Base-by-base conservation (phyloP, 129 eudicot genomes). In the Lactuca sativa region DNA sequence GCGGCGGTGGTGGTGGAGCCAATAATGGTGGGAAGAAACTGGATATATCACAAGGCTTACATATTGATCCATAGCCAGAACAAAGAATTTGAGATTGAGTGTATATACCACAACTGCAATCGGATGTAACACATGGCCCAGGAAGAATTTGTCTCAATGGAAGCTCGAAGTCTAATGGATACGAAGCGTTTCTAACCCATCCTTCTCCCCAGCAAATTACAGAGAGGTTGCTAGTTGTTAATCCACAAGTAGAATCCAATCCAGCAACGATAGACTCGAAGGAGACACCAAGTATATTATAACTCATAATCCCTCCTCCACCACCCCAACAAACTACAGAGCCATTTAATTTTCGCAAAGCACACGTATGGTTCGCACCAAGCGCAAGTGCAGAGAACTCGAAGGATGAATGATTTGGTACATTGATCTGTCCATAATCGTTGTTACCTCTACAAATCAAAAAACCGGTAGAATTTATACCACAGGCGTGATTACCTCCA, bases 151-250 rank as follows among this genome's bases (percentile, higher is more conserved):
- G 78, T 30, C 70, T 66, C 67, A 93, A 85, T 2, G 92, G 87
- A 34, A 90, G 89, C 62, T 59, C 82, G 64, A 44, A 47, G 21
- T 83, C 91, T 36, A 74, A 59, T 7, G 82, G 53, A 77, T 58
- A 63, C 53, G 67, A 80, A 56, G 72, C 57, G 31, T 67, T 75
- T 62, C 76, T 70, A 64, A 77, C 74, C 99, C 97, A 95, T 14
- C 97, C 97, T 18, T 87, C 87, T 0, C 99, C 99, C 99, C 99
- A 95, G 81, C 99, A 95, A 41, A 95, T 65, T 0, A 87, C 85
- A 9, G 97, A 85, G 48, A 90, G 82, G 64, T 95, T 87, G 48
- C 67, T 73, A 9, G 85, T 83, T 5, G 74, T 77, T 43, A 95
- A 82, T 58, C 99, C 99, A 84, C 99, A 95, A 59, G 86, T 82